A percentile compares a stretch with the other conserved stretches of the same genome.
Evolutionary conservation across 2,329 filamentous ascomycete species (phyloP).

Genomic region (Ustulina deusta): DNA sequence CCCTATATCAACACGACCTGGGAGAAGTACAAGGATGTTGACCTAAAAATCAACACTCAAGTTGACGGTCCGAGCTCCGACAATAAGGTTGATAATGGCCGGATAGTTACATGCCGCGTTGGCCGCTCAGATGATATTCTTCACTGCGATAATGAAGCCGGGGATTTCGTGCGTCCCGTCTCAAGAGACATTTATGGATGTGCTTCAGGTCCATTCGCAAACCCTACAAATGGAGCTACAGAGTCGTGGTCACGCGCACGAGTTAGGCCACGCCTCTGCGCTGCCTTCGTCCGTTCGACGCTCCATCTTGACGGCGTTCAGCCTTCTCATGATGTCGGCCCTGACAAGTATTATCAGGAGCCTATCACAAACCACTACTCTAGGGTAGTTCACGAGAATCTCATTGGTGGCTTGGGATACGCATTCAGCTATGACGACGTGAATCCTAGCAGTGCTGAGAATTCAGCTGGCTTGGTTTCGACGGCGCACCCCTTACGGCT

Average conservation of each 20-base stretch:
- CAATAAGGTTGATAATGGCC: slow-evolving; percentile 30
- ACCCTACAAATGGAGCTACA: slow-evolving; percentile 47
- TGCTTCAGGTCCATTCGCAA: slow-evolving; percentile 58
- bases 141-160: slow-evolving; percentile 54
- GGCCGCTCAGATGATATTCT: slow-evolving; percentile 47
- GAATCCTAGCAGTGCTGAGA: slow-evolving; percentile 60
- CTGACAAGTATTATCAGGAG: slow-evolving; percentile 56
- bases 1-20: slow-evolving; percentile 59
- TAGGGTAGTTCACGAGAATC: slow-evolving; percentile 67
- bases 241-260: slow-evolving; percentile 51
- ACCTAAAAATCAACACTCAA: slow-evolving; percentile 58
- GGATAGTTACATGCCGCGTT: slow-evolving; percentile 53
- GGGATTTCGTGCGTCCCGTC: slow-evolving; percentile 55
- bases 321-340: slow-evolving; percentile 51
- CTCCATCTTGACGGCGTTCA: slow-evolving; percentile 58
- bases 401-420: slow-evolving; percentile 69
- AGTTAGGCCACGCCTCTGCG: slow-evolving; percentile 60
- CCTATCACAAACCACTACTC: slow-evolving; percentile 65
- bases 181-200: slow-evolving; percentile 62
- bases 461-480: slow-evolving; percentile 62
- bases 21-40: slow-evolving; percentile 51
- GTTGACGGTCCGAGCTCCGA: slow-evolving; percentile 35
- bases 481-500: slow-evolving; percentile 18
- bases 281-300: slow-evolving; percentile 60
- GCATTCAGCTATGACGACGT: slow-evolving; percentile 76